Evolutionary conservation across 139 green algal species (phyloP), one percentile per base, ranked within the genome.

Genomic region (Deuterostichococcus epilithicus): DNA sequence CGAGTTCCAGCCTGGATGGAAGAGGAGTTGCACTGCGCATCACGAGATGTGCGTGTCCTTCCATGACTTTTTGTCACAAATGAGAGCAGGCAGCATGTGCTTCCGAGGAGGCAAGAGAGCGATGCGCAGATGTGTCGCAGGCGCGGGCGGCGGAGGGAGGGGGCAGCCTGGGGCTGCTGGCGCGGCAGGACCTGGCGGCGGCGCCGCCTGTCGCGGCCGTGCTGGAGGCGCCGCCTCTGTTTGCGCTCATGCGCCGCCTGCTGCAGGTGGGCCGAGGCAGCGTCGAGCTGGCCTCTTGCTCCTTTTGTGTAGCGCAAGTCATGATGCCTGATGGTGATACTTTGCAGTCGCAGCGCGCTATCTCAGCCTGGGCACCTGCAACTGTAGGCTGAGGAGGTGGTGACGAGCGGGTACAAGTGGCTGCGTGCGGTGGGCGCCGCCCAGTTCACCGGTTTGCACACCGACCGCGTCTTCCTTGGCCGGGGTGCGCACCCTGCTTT

Each of bases 361-460:
- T n/a, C n/a, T n/a, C n/a, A n/a, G n/a, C n/a, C 13, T 52, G 42
- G 13, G 13, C 42, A 8, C 42, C 42, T 8, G 42, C 42, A 28
- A 10, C 13, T 77, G 42, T 69, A 84, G 75, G 68, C 47, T 1
- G 23, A 38, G 44, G 35, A 78, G 32, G 65, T 80, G n/a, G 70
- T 82, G 22, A 85, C 81, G 1, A 76, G 76, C 23, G 73, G 38
- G 37, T 85, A 78, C 73, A 85, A 85, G 38, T 85, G 81, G 81
- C 77, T 85, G 59, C 72, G 81, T 5, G 81, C 81, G 25, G 81
- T 85, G 10, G 68, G 45, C 10, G 6, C 39, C 15, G 45, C 45
- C 6, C 73, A 85, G 69, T 85, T 82, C 68, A 85, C 81, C 23
- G 81, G 81, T 6, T 35, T 85, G 44, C 81, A 85, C 65, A 78